Conservation (phyloP, 2,329 filamentous ascomycete species). For the Ophiostoma novo-ulmi region DNA sequence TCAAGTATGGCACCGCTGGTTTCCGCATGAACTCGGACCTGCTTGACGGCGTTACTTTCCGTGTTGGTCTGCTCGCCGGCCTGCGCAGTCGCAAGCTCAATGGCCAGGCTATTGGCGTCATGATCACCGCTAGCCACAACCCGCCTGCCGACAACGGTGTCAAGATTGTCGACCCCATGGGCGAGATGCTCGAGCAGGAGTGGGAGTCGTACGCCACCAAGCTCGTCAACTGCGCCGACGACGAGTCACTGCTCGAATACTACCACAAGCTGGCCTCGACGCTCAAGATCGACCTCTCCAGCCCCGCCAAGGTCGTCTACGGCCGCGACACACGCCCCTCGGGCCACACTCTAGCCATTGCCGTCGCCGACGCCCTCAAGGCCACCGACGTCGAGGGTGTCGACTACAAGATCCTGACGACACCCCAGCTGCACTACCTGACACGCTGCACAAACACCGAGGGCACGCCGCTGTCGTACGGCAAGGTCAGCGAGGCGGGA, state of each 20-base stretch:
- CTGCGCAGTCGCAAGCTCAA: conserved; percentile 85
- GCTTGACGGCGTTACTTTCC: conserved; percentile 86
- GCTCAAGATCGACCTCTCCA: conserved; percentile 67
- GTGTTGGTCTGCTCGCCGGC: conserved; percentile 82
- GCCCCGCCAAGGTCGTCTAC: conserved; percentile 75
- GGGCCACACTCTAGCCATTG: conserved; percentile 73
- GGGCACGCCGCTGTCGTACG: conserved; percentile 80
- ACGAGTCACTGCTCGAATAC: conserved; percentile 67
- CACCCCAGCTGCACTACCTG: conserved; percentile 96
- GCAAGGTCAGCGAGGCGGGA: conserved; percentile 79
- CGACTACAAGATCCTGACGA: conserved; percentile 89
- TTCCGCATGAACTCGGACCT: conserved; percentile 70
- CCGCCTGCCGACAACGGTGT: conserved; percentile 85
- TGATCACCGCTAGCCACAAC: conserved; percentile 94
- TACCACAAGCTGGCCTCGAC: conserved; percentile 71
- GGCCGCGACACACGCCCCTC: conserved; percentile 91
- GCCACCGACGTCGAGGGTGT: conserved; percentile 68
- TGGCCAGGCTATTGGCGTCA: conserved; percentile 88
- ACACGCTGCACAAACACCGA: conserved; percentile 92
- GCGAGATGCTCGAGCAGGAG: conserved; percentile 93
- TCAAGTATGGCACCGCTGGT: conserved; percentile 63
- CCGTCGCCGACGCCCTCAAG: conserved; percentile 72
- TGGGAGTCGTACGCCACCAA: conserved; percentile 88
- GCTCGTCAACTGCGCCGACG: conserved; percentile 76
- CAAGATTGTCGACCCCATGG: conserved; percentile 95